phyloP scores from a whole-genome alignment of 768 basidiomycete species.

The Dacryopinax primogenitus region DNA sequence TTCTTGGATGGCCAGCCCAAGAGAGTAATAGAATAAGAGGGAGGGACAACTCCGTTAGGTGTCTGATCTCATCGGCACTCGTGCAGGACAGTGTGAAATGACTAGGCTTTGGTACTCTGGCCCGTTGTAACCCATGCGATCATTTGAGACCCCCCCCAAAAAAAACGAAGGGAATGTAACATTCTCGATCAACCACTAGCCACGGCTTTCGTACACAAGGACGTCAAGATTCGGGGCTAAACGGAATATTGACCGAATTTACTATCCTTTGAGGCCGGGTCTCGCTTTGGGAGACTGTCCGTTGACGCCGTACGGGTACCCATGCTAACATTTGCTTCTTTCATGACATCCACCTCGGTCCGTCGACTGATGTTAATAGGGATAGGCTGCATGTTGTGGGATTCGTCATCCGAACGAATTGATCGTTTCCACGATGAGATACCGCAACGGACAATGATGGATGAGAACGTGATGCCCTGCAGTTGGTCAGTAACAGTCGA shows the following conservation, averaged over 20 bases:
- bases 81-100: too few relatives aligned
- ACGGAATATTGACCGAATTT: neutral
- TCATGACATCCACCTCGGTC: neutral
- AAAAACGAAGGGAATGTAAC: too few relatives aligned
- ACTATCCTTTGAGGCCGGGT: neutral
- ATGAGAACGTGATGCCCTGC: neutral
- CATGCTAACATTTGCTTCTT: neutral
- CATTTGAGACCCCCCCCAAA: too few relatives aligned
- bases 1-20: slow-evolving; percentile 36
- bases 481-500: neutral
- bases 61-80: too few relatives aligned
- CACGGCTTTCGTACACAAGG: too few relatives aligned
- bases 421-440: neutral
- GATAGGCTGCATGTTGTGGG: neutral
- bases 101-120: too few relatives aligned
- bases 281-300: neutral
- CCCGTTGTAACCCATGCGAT: too few relatives aligned
- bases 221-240: neutral
- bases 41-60: too few relatives aligned
- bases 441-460: neutral
- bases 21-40: neutral
- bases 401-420: neutral
- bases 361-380: neutral
- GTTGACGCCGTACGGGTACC: neutral
- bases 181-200: too few relatives aligned